Evolutionary conservation across 805 yeast species (phyloP).

Genomic region (Yarrowia bubula): DNA sequence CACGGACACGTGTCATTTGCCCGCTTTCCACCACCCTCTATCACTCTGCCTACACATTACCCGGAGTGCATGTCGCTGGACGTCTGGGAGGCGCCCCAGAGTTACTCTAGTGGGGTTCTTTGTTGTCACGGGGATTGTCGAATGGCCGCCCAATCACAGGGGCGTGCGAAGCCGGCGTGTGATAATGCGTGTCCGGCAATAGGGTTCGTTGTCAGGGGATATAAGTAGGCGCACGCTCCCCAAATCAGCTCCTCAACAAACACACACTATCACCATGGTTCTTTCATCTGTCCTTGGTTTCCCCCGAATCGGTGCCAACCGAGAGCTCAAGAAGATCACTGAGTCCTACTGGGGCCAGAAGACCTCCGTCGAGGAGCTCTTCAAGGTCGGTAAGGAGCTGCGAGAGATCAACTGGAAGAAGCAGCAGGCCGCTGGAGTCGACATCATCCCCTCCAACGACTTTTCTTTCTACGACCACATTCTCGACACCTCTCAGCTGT

Average conservation of each 20-base stretch:
- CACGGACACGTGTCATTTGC: too few relatives aligned
- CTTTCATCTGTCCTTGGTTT: slow-evolving; percentile 96
- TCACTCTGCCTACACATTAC: neutral
- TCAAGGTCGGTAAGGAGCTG: slow-evolving; percentile 90
- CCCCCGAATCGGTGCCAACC: slow-evolving; percentile 99
- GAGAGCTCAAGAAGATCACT: slow-evolving; percentile 98
- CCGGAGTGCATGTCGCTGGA: neutral
- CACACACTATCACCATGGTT: slow-evolving; percentile 58
- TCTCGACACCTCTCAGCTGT: slow-evolving; percentile 83
- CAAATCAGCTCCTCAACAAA: neutral
- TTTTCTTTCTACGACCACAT: slow-evolving; percentile 98
- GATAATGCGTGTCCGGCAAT: slow-evolving; percentile 1
- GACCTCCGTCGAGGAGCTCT: slow-evolving; percentile 78
- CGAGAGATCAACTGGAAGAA: slow-evolving; percentile 97
- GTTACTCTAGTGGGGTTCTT: neutral
- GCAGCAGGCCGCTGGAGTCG: slow-evolving; percentile 96
- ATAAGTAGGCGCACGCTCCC: too few relatives aligned
- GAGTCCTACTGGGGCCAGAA: slow-evolving; percentile 99
- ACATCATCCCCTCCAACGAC: slow-evolving; percentile 94
- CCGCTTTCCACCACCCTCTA: too few relatives aligned
- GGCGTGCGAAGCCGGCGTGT: slow-evolving; percentile 22
- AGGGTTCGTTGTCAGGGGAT: neutral
- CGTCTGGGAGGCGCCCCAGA: neutral
- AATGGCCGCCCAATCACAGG: slow-evolving; percentile 7
- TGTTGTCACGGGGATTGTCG: slow-evolving; percentile 23